Base-by-base conservation (phyloP, 2,329 filamentous ascomycete genomes). In the Venturia pyrina region DNA sequence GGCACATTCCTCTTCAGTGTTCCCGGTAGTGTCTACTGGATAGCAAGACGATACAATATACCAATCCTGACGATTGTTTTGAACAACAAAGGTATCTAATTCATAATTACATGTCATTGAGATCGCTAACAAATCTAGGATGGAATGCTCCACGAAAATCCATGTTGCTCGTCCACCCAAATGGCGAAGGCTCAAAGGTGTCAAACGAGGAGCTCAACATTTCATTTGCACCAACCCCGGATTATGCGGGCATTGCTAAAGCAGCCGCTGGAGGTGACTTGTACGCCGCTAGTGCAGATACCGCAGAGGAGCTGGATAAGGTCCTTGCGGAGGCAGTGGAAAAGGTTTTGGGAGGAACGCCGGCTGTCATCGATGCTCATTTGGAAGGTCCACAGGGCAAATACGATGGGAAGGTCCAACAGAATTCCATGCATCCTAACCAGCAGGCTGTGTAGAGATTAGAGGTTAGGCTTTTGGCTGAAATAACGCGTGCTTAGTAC, bases 11-110 rank as follows among this genome's bases (percentile, higher is more conserved):
- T 89, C 10, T 89, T 89, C 76, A 82, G 79, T 8, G 83, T 89
- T 0, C 87, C 87, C 0, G 83, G 84, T 0, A 84, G 81, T 3
- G 87, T 89, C 0, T 89, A 89, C 73, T 89, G 87, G 87, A 88
- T 89, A 62, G 80, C 83, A 0, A 80, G 85, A 68, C 80, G 85
- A 28, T 89, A 89, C 73, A 81, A 83, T 7, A 88, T 89, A 65
- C 86, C 87, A 0, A 78, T 89, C 15, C 74, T 89, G 44, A 88
- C 85, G 0, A 85, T 89, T 56, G 85, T 89, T 13, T 74, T 89
- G 63, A 89, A 89, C 72, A 89, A 89, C 71, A 85, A 87, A 75
- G 86, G 87, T 57, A 37, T 34, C 32, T 21, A 10, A 15, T 37
- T 59, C 15, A 3, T 2, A 10, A n/a, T 5, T 15, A 11, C 37